Conservation (phyloP, 257 asterid genomes). For the Penstemon newberryi region DNA sequence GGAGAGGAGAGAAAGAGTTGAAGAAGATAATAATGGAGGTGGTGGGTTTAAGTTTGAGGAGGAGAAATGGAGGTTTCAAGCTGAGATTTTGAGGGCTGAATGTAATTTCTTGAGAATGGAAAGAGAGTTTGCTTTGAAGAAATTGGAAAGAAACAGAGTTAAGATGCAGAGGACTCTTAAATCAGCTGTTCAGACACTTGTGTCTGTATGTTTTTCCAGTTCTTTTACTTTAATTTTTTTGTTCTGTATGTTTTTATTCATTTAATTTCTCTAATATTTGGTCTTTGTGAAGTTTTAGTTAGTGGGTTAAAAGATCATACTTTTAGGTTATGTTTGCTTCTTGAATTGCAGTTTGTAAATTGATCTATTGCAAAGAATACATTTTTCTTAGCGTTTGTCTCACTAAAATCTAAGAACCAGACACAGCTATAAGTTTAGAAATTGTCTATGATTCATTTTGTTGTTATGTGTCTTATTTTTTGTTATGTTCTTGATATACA, state of each 20-base stretch:
- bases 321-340: too few species aligned
- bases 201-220: slow-evolving; percentile 46
- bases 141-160: slow-evolving; percentile 61
- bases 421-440: not conserved
- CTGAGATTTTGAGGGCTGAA: slow-evolving; percentile 86
- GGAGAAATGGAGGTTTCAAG: slow-evolving; percentile 84
- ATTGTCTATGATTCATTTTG: not conserved
- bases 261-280: not conserved
- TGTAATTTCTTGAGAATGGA: slow-evolving; percentile 76
- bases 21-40: slow-evolving; percentile 18
- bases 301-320: too few species aligned
- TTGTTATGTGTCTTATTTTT: not conserved
- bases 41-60: slow-evolving; percentile 37
- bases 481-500: slow-evolving; percentile 28
- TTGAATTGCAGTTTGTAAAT: too few species aligned
- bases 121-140: slow-evolving; percentile 69
- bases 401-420: too few species aligned
- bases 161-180: slow-evolving; percentile 64
- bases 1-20: slow-evolving; percentile 60
- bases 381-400: too few species aligned
- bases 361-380: too few species aligned
- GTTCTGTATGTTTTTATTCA: not conserved
- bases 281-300: too few species aligned
- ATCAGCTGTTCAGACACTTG: slow-evolving; percentile 77
- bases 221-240: not conserved